Conservation (phyloP, 2,329 filamentous ascomycete species). For the Gyromitra esculenta region DNA sequence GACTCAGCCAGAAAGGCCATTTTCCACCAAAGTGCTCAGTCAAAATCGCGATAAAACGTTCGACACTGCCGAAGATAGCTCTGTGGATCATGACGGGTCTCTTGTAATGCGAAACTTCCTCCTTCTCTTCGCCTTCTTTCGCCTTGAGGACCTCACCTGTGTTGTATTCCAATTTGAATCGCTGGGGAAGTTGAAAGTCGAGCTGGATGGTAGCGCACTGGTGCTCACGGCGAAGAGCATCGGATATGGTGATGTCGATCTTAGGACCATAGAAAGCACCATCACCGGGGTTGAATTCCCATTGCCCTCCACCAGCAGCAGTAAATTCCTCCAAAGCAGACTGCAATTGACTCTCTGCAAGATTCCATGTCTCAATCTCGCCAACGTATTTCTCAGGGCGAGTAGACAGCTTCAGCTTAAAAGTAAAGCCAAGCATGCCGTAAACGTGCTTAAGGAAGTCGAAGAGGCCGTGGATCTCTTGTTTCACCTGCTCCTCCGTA, state of each 20-base stretch:
- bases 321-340: conserved; percentile 82
- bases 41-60: conserved; percentile 76
- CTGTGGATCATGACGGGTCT: conserved; percentile 88
- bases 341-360: conserved; percentile 82
- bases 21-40: conserved; percentile 86
- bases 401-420: conserved; percentile 94
- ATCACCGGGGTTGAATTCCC: conserved; percentile 93
- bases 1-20: conserved; percentile 89
- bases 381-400: conserved; percentile 89
- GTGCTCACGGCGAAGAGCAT: conserved; percentile 83
- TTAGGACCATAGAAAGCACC: conserved; percentile 99
- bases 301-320: conserved; percentile 70
- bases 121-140: conserved; percentile 60
- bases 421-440: conserved; percentile 84
- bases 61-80: conserved; percentile 78
- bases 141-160: conserved; percentile 71
- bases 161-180: conserved; percentile 88
- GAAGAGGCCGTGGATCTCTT: conserved; percentile 83
- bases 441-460: conserved; percentile 85
- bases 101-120: conserved; percentile 70
- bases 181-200: conserved; percentile 84
- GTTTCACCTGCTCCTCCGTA: conserved; percentile 77
- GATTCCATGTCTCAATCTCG: conserved; percentile 85
- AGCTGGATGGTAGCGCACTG: conserved; percentile 95
- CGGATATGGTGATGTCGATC: conserved; percentile 93